Percentiles rank a stretch among this genome's conserved stretches.
phyloP scores from a whole-genome alignment of 306 rosid species.

The Acmispon strigosus region DNA sequence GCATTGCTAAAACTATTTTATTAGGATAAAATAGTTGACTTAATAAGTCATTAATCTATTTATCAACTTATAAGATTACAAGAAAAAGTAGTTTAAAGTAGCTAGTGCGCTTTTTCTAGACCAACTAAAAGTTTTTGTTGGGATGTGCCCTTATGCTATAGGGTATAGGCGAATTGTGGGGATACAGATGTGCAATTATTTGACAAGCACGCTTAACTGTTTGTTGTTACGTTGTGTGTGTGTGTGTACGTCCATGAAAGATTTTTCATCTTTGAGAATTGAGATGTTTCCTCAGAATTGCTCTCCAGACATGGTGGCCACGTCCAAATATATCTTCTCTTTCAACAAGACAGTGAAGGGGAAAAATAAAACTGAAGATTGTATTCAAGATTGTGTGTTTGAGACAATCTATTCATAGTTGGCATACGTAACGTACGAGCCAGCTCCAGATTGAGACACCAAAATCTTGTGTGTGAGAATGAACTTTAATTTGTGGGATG shows the following conservation, averaged over 20 bases:
- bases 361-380: neutral
- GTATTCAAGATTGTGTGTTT: conserved; percentile 20
- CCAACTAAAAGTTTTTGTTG: conserved; percentile 41
- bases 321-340: neutral
- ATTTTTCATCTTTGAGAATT: conserved; percentile 15
- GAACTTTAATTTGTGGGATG: conserved; percentile 20
- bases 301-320: conserved; percentile 26
- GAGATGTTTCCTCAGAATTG: conserved; percentile 29
- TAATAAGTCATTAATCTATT: neutral
- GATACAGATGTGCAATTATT: conserved; percentile 34
- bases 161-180: neutral
- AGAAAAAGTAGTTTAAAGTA: neutral
- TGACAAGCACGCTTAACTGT: conserved; percentile 37
- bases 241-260: conserved; percentile 3
- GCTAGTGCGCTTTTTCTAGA: neutral
- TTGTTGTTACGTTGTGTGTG: conserved; percentile 18
- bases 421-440: neutral
- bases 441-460: conserved; percentile 9
- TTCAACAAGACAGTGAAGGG: neutral
- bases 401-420: conserved; percentile 5
- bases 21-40: no score
- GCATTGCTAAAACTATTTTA: no score
- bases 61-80: neutral
- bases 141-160: conserved; percentile 6
- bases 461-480: conserved; percentile 11